Base-by-base conservation (phyloP, 257 asterid genomes). In the Solanum chiquidenum region DNA sequence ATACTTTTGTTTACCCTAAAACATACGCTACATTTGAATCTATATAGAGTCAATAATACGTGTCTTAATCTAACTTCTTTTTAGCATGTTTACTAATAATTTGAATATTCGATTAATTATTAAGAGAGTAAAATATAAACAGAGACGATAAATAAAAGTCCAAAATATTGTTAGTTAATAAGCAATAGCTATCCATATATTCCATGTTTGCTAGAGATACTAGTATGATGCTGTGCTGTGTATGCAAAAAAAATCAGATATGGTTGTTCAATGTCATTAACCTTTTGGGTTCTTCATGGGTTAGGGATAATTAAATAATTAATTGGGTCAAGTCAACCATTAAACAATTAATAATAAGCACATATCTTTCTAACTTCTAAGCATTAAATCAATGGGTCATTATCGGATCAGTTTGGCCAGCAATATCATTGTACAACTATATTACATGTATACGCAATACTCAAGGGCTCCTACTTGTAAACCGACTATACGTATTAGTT, bases 271-370 rank as follows among this genome's bases (percentile, higher is more conserved):
- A 66, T 86, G 87, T 86, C 85, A 82, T 87, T 86, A 87, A 87
- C 92, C 89, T 86, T 90, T 79, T 83, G 90, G 80, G 42, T 23
- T 34, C 29, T 60, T 76, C 25, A 37, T 86, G 90, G 91, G 91
- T 71, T 91, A 83, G 14, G 34, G 12, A 35, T 34, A 73, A 38
- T 75, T 38, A 76, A 76, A 11, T 12, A 12, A 77, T 25, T 77
- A 25, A 27, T 49, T 31, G 10, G 29, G 66, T 82, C 44, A 82
- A 16, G 86, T 82, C 86, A 82, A 82, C 42, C 4, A 49, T 82
- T 82, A 82, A 49, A 82, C 40, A 46, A 82, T 49, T 82, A 49
- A 49, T 29, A 79, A 60, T 46, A 44, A 23, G 1, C 23, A 23
- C 33, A n/a, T 1, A 5, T 80, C 44, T 46, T 18, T 80, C 42